Conservation (phyloP, 2,329 filamentous ascomycete species). For the Claviceps cyperi region DNA sequence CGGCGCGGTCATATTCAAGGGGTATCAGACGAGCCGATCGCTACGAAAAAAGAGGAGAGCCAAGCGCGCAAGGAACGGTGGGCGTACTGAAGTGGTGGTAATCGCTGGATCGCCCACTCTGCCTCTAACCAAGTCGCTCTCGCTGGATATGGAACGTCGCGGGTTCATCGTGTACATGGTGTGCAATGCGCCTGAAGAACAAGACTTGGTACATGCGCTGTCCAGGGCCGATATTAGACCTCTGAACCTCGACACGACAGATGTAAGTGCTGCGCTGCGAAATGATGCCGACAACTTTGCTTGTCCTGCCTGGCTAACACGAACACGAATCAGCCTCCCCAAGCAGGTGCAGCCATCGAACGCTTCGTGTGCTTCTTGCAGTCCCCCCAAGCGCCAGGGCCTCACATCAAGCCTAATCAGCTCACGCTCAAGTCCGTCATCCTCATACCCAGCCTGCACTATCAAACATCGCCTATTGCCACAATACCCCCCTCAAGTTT, state of each 20-base stretch:
- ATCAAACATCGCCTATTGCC: slow-evolving; percentile 70
- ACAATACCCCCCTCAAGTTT: slow-evolving; percentile 73
- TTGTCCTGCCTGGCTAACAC: neutral
- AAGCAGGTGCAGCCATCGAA: slow-evolving; percentile 53
- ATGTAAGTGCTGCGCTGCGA: slow-evolving; percentile 36
- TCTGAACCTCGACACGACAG: slow-evolving; percentile 67
- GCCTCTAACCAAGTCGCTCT: slow-evolving; percentile 68
- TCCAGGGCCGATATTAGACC: slow-evolving; percentile 70
- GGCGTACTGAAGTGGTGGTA: slow-evolving; percentile 72
- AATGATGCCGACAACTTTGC: neutral
- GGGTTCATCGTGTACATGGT: slow-evolving; percentile 92
- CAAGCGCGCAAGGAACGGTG: slow-evolving; percentile 65
- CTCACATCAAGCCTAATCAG: slow-evolving; percentile 60
- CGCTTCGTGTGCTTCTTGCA: slow-evolving; percentile 59
- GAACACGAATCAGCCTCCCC: slow-evolving; percentile 39
- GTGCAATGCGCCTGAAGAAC: slow-evolving; percentile 72
- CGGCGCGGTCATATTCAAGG: slow-evolving; percentile 46
- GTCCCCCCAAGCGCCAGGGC: slow-evolving; percentile 60
- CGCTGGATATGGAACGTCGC: slow-evolving; percentile 74
- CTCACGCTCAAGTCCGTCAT: slow-evolving; percentile 68
- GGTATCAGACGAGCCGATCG: slow-evolving; percentile 36
- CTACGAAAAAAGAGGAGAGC: slow-evolving; percentile 59
- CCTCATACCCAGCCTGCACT: slow-evolving; percentile 67
- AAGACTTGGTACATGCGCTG: slow-evolving; percentile 61
- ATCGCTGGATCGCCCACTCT: slow-evolving; percentile 79